Conservation (phyloP, 306 rosid genomes). For the Inga leiocalycina region DNA sequence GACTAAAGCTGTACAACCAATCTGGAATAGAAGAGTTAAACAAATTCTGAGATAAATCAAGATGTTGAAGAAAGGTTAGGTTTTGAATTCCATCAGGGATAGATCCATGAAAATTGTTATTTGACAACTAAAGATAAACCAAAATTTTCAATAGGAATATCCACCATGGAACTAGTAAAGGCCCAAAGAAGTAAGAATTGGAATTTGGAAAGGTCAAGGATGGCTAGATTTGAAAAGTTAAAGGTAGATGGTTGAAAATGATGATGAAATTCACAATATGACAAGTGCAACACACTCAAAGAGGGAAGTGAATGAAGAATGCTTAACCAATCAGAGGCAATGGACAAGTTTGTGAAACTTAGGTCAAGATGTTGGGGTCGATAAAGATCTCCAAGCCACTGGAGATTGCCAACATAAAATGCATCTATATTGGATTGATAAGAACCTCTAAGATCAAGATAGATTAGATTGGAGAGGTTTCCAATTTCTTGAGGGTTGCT, state of each 20-base stretch:
- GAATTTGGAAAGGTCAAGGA: not conserved
- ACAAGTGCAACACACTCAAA: not conserved
- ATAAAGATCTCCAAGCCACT: slow-evolving; percentile 18
- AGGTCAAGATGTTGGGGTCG: slow-evolving; percentile 22
- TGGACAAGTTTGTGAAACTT: not conserved
- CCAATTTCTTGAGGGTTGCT: slow-evolving; percentile 17
- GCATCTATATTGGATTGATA: not conserved
- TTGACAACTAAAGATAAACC: not conserved
- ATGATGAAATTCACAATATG: accelerated
- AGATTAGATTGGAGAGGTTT: slow-evolving; percentile 19
- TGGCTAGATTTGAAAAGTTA: not conserved
- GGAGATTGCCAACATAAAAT: not conserved
- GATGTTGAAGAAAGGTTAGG: slow-evolving; percentile 32
- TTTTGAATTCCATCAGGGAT: not conserved
- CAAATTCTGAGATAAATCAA: not conserved
- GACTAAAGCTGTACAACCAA: not conserved
- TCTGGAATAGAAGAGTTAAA: slow-evolving; percentile 29
- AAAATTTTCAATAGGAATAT: not conserved
- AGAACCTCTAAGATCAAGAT: not conserved
- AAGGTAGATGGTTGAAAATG: not conserved
- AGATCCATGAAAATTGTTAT: not conserved
- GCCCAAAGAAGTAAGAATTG: not conserved
- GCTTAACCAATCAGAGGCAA: slow-evolving; percentile 28
- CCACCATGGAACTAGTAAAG: not conserved
- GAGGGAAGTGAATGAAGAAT: slow-evolving; percentile 28